phyloP scores from a whole-genome alignment of 768 basidiomycete species.

The Boletus coccyginus region DNA sequence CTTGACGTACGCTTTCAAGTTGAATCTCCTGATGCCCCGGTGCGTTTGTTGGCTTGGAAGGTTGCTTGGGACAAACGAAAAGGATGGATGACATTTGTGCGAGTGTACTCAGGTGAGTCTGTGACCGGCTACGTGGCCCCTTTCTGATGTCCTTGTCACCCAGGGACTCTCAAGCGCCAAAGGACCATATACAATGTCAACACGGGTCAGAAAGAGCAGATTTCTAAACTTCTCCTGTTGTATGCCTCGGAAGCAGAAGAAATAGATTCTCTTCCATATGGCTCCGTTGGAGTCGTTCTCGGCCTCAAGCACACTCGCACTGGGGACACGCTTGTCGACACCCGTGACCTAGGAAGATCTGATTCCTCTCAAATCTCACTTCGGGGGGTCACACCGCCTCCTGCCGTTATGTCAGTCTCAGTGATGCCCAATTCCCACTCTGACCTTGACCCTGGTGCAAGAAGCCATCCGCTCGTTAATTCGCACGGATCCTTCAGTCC shows the following conservation, averaged over 20 bases:
- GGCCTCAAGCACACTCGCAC: constrained; percentile 84
- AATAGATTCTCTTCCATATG: constrained; percentile 76
- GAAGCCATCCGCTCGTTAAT: constrained; percentile 66
- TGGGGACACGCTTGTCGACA: constrained; percentile 77
- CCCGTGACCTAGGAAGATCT: constrained; percentile 35
- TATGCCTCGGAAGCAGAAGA: constrained; percentile 77
- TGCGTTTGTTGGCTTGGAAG: constrained; percentile 82
- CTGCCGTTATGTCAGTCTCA: constrained; percentile 83
- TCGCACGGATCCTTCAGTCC: constrained; percentile 89
- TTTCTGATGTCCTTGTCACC: constrained; percentile 2
- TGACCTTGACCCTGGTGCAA: constrained; percentile 75
- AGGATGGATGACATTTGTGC: constrained; percentile 93
- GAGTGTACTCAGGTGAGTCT: constrained; percentile 77
- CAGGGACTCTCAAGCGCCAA: constrained; percentile 65
- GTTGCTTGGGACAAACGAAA: constrained; percentile 78
- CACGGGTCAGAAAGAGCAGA: constrained; percentile 66
- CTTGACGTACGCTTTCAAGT: constrained; percentile 54
- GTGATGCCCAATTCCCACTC: constrained; percentile 78
- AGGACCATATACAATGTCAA: constrained; percentile 61
- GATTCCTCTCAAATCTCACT: constrained; percentile 40
- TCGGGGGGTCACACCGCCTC: constrained; percentile 69
- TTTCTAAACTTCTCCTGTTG: constrained; percentile 70
- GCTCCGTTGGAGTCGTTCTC: constrained; percentile 80
- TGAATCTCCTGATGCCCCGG: constrained; percentile 45
- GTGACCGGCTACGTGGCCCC: background rate